A percentile compares a stretch with the other conserved stretches of the same genome.
These are phyloP conservation scores for Paraphaeosphaeria sporulosa DNA, from an alignment of 2,329 filamentous ascomycete genomes.

Conservation along the genomic window DNA sequence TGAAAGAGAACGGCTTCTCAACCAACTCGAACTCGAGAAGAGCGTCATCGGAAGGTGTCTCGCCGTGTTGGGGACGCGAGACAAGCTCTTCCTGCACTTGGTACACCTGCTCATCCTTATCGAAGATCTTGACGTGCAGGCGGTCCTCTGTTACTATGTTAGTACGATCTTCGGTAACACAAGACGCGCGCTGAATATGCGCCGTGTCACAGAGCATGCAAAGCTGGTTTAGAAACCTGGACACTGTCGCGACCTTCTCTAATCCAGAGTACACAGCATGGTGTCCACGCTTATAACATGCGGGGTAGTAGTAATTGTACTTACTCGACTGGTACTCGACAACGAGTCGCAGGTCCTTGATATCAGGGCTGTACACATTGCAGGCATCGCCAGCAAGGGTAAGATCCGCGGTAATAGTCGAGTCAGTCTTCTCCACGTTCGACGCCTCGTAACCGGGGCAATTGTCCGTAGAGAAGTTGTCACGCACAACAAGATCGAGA, in stretches of 20 bases:
- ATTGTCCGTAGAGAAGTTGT: slow-evolving; percentile 50
- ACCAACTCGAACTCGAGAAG: slow-evolving; percentile 63
- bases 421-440: slow-evolving; percentile 61
- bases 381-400: slow-evolving; percentile 71
- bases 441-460: slow-evolving; percentile 75
- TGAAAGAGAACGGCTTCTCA: slow-evolving; percentile 72
- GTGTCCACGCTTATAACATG: neutral
- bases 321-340: slow-evolving; percentile 69
- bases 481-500: slow-evolving; percentile 1
- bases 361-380: slow-evolving; percentile 66
- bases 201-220: neutral
- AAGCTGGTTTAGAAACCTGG: neutral
- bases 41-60: slow-evolving; percentile 43
- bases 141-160: slow-evolving; percentile 61
- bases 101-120: slow-evolving; percentile 73
- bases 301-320: slow-evolving; percentile 18
- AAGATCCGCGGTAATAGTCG: slow-evolving; percentile 73
- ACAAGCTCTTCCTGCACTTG: slow-evolving; percentile 76
- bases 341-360: slow-evolving; percentile 63
- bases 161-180: slow-evolving; percentile 14
- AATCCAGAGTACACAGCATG: neutral
- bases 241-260: neutral
- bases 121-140: slow-evolving; percentile 78
- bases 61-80: slow-evolving; percentile 61
- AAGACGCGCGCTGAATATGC: neutral